Base-by-base conservation (phyloP, 495 filamentous ascomycete species). In the Rhizodiscina lignyota region DNA sequence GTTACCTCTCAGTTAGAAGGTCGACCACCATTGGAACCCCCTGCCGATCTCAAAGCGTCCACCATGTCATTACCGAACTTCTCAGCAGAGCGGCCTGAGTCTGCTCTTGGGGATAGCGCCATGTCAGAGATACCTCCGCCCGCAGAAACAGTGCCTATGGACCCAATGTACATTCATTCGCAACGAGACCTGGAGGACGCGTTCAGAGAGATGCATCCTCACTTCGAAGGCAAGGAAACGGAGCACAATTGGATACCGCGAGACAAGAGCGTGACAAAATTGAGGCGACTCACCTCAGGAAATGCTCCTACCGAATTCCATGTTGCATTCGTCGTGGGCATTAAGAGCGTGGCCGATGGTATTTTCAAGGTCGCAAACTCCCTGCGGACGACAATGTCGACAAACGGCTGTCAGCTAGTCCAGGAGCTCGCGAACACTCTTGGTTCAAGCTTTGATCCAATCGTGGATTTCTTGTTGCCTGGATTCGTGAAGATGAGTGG, bases 381-480 rank as follows among this genome's bases (percentile, higher is more conserved):
- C 1, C 63, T 96, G 23, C 67, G 91, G 41, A 96, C 91, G 1
- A 96, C 83, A 29, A 61, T 93, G 32, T 86, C 79, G 2, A 85
- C 80, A 19, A 79, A 79, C 46, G 85, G 79, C 5, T 89, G 83
- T 48, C 74, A 70, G 36, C 58, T 93, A 28, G 64, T 96, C 27
- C 85, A 94, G 48, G 89, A 96, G 28, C 56, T 94, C 17, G 86
- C 83, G 8, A 72, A 63, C 38, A 70, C 65, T 13, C 74, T 77
- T 29, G 83, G 84, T 1, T 65, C 84, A 0, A 77, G 64, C 38
- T 68, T 96, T 30, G 89, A 97, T 46, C 63, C 77, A 1, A 84
- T 91, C 74, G 76, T 89, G 16, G 89, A 97, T 48, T 69, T 94
- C 12, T 63, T 94, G 5, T 71, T 96, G 55, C 83, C 89, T 38